phyloP scores from a whole-genome alignment of 2,329 filamentous ascomycete genomes.

The Cylindrodendrum hubeiense region DNA sequence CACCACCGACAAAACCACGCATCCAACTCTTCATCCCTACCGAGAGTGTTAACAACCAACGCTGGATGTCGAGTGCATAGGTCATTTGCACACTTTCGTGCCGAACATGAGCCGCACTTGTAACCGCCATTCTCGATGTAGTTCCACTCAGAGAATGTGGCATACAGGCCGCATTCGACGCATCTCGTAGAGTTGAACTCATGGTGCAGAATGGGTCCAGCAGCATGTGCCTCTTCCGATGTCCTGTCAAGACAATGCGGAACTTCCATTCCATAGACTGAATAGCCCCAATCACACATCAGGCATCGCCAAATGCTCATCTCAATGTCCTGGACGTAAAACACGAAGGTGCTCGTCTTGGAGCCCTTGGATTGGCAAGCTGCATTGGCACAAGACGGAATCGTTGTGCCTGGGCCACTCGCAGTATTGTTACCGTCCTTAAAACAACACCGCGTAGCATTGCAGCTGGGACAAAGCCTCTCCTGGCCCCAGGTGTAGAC shows the following conservation, averaged over 20 bases:
- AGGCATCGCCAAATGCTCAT: not conserved
- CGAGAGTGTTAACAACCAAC: too few species aligned
- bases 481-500: not conserved
- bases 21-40: too few species aligned
- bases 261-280: not conserved
- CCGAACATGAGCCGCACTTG: too few species aligned
- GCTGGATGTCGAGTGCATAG: too few species aligned
- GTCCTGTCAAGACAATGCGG: not conserved
- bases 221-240: not conserved
- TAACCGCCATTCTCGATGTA: too few species aligned
- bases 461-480: not conserved
- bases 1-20: too few species aligned
- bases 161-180: too few species aligned
- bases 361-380: not conserved
- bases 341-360: not conserved
- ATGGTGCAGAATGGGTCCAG: not conserved
- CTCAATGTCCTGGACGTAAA: not conserved
- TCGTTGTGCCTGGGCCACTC: not conserved
- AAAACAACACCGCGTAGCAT: not conserved
- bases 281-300: not conserved
- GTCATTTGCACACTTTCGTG: too few species aligned
- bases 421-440: not conserved
- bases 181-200: not conserved
- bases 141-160: too few species aligned
- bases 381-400: not conserved